These are phyloP conservation scores for Heterobasidion occidentale DNA, from an alignment of 1,284 basidiomycete genomes.

Conservation along the genomic window DNA sequence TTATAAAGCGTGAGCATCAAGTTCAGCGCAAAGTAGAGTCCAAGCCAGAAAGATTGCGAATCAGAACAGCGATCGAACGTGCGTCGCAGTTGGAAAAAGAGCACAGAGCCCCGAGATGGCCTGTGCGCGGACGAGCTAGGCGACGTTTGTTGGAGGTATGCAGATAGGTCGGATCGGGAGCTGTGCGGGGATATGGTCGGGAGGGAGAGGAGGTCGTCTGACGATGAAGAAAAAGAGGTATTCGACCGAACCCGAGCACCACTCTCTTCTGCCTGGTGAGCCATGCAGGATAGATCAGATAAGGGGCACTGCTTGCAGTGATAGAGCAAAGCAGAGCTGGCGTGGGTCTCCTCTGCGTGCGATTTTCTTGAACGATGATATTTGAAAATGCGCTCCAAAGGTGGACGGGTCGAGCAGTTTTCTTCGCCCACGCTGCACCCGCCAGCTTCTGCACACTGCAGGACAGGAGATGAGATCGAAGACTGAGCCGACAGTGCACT, in stretches of 20 bases:
- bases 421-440: too few relatives aligned
- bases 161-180: constrained; percentile 7
- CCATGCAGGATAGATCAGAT: too few relatives aligned
- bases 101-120: not conserved
- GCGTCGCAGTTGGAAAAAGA: not conserved
- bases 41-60: constrained; percentile 54
- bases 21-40: constrained; percentile 84
- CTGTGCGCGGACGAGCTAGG: not conserved
- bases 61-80: constrained; percentile 15
- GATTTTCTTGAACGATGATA: too few relatives aligned
- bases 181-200: constrained; percentile 10
- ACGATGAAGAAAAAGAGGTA: not conserved
- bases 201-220: constrained; percentile 7
- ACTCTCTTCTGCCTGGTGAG: not conserved
- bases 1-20: constrained; percentile 88
- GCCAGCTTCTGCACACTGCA: too few relatives aligned
- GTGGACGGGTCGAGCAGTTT: too few relatives aligned
- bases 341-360: too few relatives aligned
- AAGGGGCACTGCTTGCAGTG: too few relatives aligned
- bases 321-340: too few relatives aligned
- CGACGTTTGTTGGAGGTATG: not conserved
- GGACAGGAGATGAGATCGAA: too few relatives aligned
- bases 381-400: too few relatives aligned
- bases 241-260: not conserved
- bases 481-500: too few relatives aligned